Conservation (phyloP, 257 asterid genomes). For the Solanum verrucosum region DNA sequence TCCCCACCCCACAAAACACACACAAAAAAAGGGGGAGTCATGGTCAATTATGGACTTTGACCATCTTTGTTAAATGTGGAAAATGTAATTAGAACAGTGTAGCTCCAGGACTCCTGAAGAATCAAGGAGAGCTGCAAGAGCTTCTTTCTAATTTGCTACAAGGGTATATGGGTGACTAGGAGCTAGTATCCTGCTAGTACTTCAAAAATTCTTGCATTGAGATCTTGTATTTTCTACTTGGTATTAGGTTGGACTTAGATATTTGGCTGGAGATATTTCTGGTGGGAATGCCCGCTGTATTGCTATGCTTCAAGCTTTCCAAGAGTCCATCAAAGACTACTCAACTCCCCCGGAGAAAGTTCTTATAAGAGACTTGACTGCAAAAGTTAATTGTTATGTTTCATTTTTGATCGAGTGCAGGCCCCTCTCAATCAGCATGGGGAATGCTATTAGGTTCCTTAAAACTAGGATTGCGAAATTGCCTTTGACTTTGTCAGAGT, state of each 20-base stretch:
- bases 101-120: background rate
- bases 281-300: slow-evolving; percentile 94
- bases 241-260: slow-evolving; percentile 77
- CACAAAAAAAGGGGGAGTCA: background rate
- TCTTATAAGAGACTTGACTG: slow-evolving; percentile 71
- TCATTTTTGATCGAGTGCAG: slow-evolving; percentile 74
- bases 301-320: slow-evolving; percentile 89
- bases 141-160: background rate
- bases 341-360: slow-evolving; percentile 67
- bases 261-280: slow-evolving; percentile 75
- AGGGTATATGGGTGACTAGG: background rate
- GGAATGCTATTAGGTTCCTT: slow-evolving; percentile 74
- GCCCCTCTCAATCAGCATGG: slow-evolving; percentile 93
- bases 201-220: background rate
- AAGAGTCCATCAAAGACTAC: slow-evolving; percentile 68
- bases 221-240: slow-evolving; percentile 7
- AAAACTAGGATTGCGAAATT: slow-evolving; percentile 58
- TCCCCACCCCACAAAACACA: background rate
- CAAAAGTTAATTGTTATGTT: slow-evolving; percentile 56
- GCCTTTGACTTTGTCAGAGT: slow-evolving; percentile 55
- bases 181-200: background rate
- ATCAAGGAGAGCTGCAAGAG: background rate
- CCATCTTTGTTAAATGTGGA: background rate
- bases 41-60: background rate
- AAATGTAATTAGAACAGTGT: background rate